These are phyloP conservation scores for Colletotrichum lini DNA, from an alignment of 2,329 filamentous ascomycete genomes.

Conservation along the genomic window DNA sequence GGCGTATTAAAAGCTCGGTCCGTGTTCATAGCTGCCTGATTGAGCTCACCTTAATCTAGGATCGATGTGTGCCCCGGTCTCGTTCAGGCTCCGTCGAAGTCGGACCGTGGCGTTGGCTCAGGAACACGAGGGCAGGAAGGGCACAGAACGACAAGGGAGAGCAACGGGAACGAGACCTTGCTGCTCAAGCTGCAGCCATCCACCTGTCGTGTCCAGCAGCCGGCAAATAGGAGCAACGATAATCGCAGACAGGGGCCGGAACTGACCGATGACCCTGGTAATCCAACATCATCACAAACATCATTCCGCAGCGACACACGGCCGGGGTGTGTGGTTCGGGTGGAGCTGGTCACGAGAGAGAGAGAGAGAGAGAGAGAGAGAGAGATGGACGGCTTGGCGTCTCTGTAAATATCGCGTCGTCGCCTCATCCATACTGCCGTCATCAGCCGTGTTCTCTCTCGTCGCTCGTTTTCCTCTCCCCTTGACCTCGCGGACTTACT, in stretches of 20 bases:
- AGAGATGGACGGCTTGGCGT: slow-evolving; percentile 12
- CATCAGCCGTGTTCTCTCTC: neutral
- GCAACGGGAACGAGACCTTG: neutral
- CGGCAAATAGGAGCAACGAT: neutral
- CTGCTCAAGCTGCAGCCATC: neutral
- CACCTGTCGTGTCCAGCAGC: neutral
- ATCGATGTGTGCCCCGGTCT: neutral
- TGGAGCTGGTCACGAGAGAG: slow-evolving; percentile 10
- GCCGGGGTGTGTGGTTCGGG: neutral
- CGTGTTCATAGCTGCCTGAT: neutral
- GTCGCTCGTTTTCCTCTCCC: neutral
- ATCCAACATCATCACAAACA: slow-evolving; percentile 23
- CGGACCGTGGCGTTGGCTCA: neutral
- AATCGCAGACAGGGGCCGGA: neutral
- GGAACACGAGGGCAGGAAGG: neutral
- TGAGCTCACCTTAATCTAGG: neutral
- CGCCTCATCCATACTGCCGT: neutral
- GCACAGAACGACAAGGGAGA: neutral
- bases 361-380: slow-evolving; percentile 3
- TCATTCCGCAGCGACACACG: slow-evolving; percentile 23
- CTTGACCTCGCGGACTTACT: no score
- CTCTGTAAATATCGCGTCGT: slow-evolving; percentile 13
- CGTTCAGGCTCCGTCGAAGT: neutral
- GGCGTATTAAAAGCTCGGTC: neutral
- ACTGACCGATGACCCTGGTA: neutral